Percentiles rank a stretch among this genome's conserved stretches.
Evolutionary conservation across 768 basidiomycete species (phyloP).

Genomic region (Collybia sordida): DNA sequence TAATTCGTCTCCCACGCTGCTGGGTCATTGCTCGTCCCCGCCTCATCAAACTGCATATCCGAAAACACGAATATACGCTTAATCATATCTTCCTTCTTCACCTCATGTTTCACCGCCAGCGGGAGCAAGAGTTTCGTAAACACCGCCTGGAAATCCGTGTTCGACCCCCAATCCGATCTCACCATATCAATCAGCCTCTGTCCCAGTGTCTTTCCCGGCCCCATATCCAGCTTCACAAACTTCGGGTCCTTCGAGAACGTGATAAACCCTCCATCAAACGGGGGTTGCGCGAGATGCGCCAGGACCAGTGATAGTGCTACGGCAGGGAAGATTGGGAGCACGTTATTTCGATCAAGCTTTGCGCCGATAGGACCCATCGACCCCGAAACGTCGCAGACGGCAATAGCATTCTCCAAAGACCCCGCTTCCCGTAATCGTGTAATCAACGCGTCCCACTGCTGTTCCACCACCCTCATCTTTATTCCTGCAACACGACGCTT

Average conservation of each 20-base stretch:
- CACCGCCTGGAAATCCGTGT: constrained; percentile 62
- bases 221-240: constrained; percentile 48
- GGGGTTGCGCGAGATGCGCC: constrained; percentile 59
- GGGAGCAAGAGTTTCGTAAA: constrained; percentile 64
- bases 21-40: background rate
- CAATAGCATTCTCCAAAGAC: constrained; percentile 58
- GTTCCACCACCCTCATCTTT: constrained; percentile 49
- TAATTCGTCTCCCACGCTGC: constrained; percentile 62
- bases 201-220: constrained; percentile 28
- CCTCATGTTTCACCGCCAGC: constrained; percentile 51
- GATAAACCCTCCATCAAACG: constrained; percentile 67
- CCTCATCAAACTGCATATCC: constrained; percentile 74
- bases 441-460: constrained; percentile 67
- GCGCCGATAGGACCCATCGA: constrained; percentile 55
- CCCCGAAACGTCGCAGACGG: constrained; percentile 73
- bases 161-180: constrained; percentile 45
- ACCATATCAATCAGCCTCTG: constrained; percentile 38
- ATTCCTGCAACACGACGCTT: constrained; percentile 29
- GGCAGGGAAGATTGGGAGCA: constrained; percentile 57
- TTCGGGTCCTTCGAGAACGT: constrained; percentile 58
- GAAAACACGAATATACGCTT: constrained; percentile 75
- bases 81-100: constrained; percentile 73
- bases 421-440: constrained; percentile 51
- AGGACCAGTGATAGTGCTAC: constrained; percentile 67
- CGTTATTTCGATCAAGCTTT: background rate